Conservation (phyloP, 2,329 filamentous ascomycete genomes). For the Colletotrichum tropicicola region DNA sequence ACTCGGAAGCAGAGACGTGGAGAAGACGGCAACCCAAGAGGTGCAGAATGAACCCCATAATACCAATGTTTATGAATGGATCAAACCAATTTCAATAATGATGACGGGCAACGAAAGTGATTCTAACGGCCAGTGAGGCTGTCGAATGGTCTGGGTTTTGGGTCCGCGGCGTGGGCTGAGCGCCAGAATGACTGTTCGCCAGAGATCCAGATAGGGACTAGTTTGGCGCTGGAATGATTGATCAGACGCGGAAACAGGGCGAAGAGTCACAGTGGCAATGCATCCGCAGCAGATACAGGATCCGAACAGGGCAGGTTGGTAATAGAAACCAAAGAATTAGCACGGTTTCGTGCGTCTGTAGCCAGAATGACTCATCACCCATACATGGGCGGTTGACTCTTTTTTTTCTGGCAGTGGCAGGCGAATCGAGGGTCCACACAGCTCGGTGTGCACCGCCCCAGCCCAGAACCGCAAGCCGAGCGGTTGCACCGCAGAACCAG, state of each 20-base stretch:
- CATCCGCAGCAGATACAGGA: not conserved
- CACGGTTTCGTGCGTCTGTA: not conserved
- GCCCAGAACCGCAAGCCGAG: not conserved
- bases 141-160: not conserved
- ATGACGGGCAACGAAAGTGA: not conserved
- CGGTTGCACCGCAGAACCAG: not conserved
- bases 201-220: not conserved
- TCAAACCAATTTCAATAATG: not conserved
- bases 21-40: too few species aligned
- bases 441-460: slow-evolving; percentile 21
- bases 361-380: slow-evolving; percentile 25
- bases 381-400: slow-evolving; percentile 14
- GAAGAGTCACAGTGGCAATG: slow-evolving; percentile 24
- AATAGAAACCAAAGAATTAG: not conserved
- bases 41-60: too few species aligned
- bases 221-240: not conserved
- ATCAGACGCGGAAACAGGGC: not conserved
- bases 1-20: too few species aligned
- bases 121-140: not conserved
- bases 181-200: not conserved
- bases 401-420: not conserved
- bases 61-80: too few species aligned
- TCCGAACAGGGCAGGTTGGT: slow-evolving; percentile 3
- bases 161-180: not conserved
- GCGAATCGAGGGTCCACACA: slow-evolving; percentile 20